phyloP scores from a whole-genome alignment of 768 basidiomycete species.

The Lactifluus echinatus region DNA sequence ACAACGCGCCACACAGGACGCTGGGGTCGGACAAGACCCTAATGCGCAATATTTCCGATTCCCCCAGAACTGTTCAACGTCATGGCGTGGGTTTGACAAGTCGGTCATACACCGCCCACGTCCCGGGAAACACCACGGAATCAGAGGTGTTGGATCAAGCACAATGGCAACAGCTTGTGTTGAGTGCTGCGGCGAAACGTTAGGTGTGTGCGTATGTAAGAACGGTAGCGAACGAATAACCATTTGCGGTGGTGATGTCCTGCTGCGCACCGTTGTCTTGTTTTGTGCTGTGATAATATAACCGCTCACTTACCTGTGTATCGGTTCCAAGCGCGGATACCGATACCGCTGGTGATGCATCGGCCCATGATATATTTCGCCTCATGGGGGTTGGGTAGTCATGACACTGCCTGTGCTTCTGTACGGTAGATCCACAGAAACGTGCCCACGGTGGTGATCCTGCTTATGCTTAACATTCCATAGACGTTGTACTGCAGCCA shows the following conservation, averaged over 20 bases:
- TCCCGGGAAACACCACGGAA: not conserved
- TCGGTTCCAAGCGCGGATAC: not conserved
- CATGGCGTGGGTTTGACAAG: not conserved
- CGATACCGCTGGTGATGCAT: not conserved
- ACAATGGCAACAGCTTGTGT: constrained; percentile 12
- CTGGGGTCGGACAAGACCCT: not conserved
- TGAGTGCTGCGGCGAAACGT: constrained; percentile 1
- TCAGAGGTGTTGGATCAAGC: not conserved
- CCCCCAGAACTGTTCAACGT: not conserved
- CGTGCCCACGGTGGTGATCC: not conserved
- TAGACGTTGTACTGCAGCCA: not conserved
- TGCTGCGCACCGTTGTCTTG: not conserved
- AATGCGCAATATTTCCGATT: not conserved
- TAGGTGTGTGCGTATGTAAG: not conserved
- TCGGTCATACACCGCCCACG: not conserved
- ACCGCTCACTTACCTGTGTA: not conserved
- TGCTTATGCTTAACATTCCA: not conserved
- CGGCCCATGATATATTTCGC: not conserved
- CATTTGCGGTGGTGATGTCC: not conserved
- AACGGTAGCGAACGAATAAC: not conserved
- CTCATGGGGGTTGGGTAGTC: not conserved
- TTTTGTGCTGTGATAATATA: not conserved
- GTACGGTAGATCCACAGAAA: not conserved
- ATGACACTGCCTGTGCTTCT: not conserved
- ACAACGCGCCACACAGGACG: not conserved